Base-by-base conservation (phyloP, 1,284 basidiomycete species). In the Rhodotorula sp. region DNA sequence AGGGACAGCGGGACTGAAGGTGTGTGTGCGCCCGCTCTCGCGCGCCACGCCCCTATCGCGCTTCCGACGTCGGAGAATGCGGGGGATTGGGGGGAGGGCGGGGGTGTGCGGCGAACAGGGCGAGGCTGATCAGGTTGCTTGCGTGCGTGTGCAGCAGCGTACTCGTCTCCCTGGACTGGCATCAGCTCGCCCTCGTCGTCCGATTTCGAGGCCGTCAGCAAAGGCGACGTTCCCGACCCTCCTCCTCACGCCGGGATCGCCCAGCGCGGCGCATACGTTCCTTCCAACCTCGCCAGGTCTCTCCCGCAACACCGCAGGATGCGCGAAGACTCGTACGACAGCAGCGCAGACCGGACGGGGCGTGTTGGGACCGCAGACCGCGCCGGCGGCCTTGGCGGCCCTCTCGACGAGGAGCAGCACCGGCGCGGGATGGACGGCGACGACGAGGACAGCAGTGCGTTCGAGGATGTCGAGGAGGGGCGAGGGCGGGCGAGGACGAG, bases 401-500 rank as follows among this genome's bases (percentile, higher is more conserved):
- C 13, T 44, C 26, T 34, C 3, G 62, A 61, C 31, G 61, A 67
- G 24, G 58, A 62, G 13, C 57, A 46, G 40, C 53, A 53, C 47
- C 61, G 59, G n/a, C 55, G 67, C 24, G 62, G 60, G 56, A 50
- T 63, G 37, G 68, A 69, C 28, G 67, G 67, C 53, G 70, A 63
- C 48, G 66, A 62, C 18, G 69, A 57, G 20, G 58, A 57, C 59
- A 60, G 59, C 50, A 60, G 59, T 26, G 59, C 59, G 4, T 40
- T 60, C 20, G 59, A 60, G 34, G 59, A 60, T 20, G 59, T 40
- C 11, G 68, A 63, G 3, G 64, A 64, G 18, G 63, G 31, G 10
- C 30, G 71, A 2, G 71, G 71, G 1, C 54, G 71, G 30, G 67
- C 67, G 4, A 62, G 71, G 46, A 72, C 71, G 10, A 26, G 68